phyloP scores from a whole-genome alignment of 805 yeast species.

The Ogataea corticis region DNA sequence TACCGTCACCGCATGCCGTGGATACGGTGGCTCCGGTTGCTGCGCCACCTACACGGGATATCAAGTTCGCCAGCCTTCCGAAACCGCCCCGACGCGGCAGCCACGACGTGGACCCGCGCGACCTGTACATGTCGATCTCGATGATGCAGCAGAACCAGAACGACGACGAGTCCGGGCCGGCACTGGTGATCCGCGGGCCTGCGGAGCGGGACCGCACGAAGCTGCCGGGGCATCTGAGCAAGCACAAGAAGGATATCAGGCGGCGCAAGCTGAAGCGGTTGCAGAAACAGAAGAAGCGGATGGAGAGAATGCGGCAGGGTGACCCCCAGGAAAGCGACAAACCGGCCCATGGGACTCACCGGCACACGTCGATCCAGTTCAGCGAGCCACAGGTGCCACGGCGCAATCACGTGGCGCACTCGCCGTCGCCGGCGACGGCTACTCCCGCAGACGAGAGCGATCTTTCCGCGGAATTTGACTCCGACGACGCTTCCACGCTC shows the following conservation, averaged over 20 bases:
- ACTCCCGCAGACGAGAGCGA: conserved; percentile 20
- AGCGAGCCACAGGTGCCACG: conserved; percentile 15
- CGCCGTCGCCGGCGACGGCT: conserved; percentile 4
- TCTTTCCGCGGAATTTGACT: conserved; percentile 26
- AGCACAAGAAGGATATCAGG: conserved; percentile 20
- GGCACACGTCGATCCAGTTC: conserved; percentile 23
- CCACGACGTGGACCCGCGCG: conserved; percentile 72
- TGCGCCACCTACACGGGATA: too few species aligned
- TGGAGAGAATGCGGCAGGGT: conserved; percentile 6
- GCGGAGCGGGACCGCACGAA: conserved; percentile 56
- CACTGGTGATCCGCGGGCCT: conserved; percentile 75
- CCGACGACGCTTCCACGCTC: conserved; percentile 8
- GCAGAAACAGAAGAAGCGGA: conserved; percentile 15
- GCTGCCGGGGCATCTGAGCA: conserved; percentile 23
- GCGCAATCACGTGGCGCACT: not conserved
- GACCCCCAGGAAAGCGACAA: not conserved
- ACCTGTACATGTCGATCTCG: conserved; percentile 80
- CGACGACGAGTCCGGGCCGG: conserved; percentile 69
- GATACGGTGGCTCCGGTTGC: not conserved
- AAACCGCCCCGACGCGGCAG: conserved; percentile 44
- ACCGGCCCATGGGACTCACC: conserved; percentile 2
- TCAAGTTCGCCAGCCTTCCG: conserved; percentile 62
- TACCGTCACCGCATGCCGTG: not conserved
- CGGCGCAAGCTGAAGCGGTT: conserved; percentile 24
- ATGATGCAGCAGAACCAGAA: conserved; percentile 58